Base-by-base conservation (phyloP, 1,139 yeast genomes). In the Zygosaccharomyces pseudobailii region DNA sequence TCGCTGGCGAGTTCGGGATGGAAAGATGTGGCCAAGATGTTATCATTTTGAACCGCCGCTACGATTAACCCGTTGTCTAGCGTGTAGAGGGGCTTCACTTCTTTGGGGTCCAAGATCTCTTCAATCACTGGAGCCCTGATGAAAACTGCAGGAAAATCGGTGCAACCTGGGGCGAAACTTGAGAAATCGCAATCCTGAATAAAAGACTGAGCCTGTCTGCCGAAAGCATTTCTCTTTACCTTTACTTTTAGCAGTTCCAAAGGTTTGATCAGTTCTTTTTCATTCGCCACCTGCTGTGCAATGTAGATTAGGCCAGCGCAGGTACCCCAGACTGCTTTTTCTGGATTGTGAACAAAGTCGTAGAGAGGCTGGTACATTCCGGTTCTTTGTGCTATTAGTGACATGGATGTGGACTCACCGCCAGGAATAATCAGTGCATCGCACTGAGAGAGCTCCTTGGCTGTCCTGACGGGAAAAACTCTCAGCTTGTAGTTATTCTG, bases 251-350 rank as follows among this genome's bases (percentile, higher is more conserved):
- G 67, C 0, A 86, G 88, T 2, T 88, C 87, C 40, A 87, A 68
- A 3, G 81, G 64, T 50, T 75, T 70, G 55, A 85, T 89, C n/a
- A 78, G 75, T 2, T 73, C 74, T 40, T 73, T 71, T 21, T 84
- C 85, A 59, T 78, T 79, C 9, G 70, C 62, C 28, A 85, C 74
- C 47, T 77, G 73, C 48, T 75, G 72, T 7, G 90, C 76, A 36
- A 87, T 69, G 55, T 86, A 74, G 49, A 87, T 86, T 55, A 87
- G 70, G 2, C 95, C 95, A 4, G 95, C 95, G 67, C 95, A 87
- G 1, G 95, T 87, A 0, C 95, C 95, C 95, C 95, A 87, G 25
- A 81, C 75, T 0, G 87, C 81, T 55, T 76, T 78, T 21, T 68
- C 68, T 19, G 72, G 68, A 43, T 74, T 49, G 32, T 53, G 74